Evolutionary conservation across 192 early-diverging fungal species (phyloP).

Genomic region (Paraglomus occultum): DNA sequence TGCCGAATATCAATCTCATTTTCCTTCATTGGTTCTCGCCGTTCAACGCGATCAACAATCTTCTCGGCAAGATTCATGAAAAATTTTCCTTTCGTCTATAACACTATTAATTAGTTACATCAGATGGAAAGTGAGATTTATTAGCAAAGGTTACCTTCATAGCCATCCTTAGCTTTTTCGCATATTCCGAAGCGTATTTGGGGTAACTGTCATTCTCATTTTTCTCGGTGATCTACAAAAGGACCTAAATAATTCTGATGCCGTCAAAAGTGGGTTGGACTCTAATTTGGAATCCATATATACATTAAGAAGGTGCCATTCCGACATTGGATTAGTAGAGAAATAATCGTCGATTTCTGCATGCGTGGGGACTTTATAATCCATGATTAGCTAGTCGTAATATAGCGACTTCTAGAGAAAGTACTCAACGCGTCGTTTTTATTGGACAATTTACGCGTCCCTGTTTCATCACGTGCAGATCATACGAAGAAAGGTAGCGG

Average conservation of each 20-base stretch:
- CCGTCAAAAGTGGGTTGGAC: constrained; percentile 6
- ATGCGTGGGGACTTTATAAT: constrained; percentile 21
- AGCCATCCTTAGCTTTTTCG: constrained; percentile 20
- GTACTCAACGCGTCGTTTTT: too few species aligned
- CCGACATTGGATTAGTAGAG: constrained; percentile 7
- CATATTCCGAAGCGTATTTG: constrained; percentile 18
- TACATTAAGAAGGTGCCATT: constrained; percentile 22
- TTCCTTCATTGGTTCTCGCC: constrained; percentile 11
- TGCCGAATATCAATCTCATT: constrained; percentile 17
- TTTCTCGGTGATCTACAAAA: constrained; percentile 18
- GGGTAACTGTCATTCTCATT: constrained; percentile 20
- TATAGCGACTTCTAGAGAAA: constrained; percentile 4
- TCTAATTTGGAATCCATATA: constrained; percentile 27
- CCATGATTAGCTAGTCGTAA: constrained; percentile 1
- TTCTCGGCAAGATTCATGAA: constrained; percentile 25
- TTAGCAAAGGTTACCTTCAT: constrained; percentile 27
- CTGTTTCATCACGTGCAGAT: constrained; percentile 21
- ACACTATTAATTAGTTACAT: constrained; percentile 26
- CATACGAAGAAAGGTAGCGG: neutral
- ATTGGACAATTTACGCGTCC: constrained; percentile 15
- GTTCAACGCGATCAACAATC: constrained; percentile 11
- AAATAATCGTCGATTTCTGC: constrained; percentile 24
- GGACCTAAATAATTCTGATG: constrained; percentile 23
- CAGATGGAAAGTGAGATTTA: constrained; percentile 17
- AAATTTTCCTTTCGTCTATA: constrained; percentile 27